Evolutionary conservation across 768 basidiomycete species (phyloP).

Genomic region (Lepiota brunneoincarnata): DNA sequence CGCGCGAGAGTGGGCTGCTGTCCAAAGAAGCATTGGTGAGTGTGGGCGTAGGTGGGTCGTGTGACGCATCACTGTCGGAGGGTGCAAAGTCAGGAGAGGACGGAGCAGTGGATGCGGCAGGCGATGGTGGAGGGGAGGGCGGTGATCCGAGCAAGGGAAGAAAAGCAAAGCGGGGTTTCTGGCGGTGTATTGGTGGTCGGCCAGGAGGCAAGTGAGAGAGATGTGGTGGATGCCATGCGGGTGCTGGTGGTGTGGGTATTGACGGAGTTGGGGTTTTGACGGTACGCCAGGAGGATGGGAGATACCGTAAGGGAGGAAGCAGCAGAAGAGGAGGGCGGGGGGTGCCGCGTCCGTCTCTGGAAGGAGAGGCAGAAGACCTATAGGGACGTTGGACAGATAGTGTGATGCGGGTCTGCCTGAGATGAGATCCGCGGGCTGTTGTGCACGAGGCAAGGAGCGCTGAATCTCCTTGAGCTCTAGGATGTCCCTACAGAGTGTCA

Average conservation of each 20-base stretch:
- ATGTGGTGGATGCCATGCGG: conserved; percentile 7
- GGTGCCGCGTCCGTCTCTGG: conserved; percentile 21
- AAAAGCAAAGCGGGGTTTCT: conserved; percentile 16
- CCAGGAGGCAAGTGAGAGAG: conserved; percentile 13
- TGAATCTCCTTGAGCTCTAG: conserved; percentile 72
- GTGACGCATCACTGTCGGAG: conserved; percentile 28
- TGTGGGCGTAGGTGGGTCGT: conserved; percentile 33
- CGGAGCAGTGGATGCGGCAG: conserved; percentile 11
- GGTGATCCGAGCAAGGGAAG: conserved; percentile 15
- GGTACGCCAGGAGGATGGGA: conserved; percentile 10
- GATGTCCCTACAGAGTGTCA: conserved; percentile 42
- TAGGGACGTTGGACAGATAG: conserved; percentile 55
- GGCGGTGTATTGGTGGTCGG: conserved; percentile 1
- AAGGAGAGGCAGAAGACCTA: conserved; percentile 58
- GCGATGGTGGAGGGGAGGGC: conserved; percentile 10
- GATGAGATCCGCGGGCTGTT: conserved; percentile 44
- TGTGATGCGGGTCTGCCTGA: conserved; percentile 38
- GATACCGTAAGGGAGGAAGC: conserved; percentile 10
- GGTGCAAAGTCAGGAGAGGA: conserved; percentile 12
- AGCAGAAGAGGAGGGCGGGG: conserved; percentile 9
- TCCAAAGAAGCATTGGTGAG: conserved; percentile 35
- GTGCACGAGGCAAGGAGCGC: conserved; percentile 57
- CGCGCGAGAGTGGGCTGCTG: conserved; percentile 33
- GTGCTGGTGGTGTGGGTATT: neutral
- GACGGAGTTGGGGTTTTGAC: conserved; percentile 9